A percentile compares a stretch with the other conserved stretches of the same genome.
These are phyloP conservation scores for Micractinium sp. DNA, from an alignment of 139 green algal genomes.

Conservation along the genomic window DNA sequence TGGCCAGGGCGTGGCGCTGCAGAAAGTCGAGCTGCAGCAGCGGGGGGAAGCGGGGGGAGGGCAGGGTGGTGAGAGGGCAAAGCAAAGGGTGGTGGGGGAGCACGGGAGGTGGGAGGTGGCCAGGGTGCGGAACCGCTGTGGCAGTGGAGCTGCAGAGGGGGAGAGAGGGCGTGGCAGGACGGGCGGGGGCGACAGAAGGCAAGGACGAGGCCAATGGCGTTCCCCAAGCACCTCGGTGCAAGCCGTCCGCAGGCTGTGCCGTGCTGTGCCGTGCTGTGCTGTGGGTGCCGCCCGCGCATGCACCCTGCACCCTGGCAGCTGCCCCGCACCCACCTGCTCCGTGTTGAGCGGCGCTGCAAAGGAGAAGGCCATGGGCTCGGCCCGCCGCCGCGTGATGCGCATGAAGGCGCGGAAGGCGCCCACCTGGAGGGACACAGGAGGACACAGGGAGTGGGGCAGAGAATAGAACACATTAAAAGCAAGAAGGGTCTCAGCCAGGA, in stretches of 20 bases:
- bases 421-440: neutral
- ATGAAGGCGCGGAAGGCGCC: slow-evolving; percentile 15
- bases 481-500: too few relatives aligned
- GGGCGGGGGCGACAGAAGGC: too few relatives aligned
- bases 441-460: neutral
- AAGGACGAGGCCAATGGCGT: too few relatives aligned
- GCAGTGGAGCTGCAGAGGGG: neutral
- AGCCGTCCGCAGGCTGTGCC: too few relatives aligned
- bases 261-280: neutral
- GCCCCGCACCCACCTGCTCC: slow-evolving; percentile 6
- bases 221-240: too few relatives aligned
- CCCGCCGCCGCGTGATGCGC: slow-evolving; percentile 13
- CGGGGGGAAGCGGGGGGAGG: neutral
- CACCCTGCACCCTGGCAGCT: neutral
- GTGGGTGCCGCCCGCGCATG: neutral
- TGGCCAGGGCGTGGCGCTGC: slow-evolving; percentile 24
- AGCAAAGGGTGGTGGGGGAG: too few relatives aligned
- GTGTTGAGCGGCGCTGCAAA: neutral
- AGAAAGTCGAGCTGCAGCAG: slow-evolving; percentile 22
- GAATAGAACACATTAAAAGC: too few relatives aligned
- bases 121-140: too few relatives aligned
- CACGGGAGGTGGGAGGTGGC: too few relatives aligned
- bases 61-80: neutral
- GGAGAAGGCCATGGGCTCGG: slow-evolving; percentile 28
- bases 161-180: neutral